Evolutionary conservation across 441 rosid species (phyloP).

Genomic region (Bruguiera hainesii): DNA sequence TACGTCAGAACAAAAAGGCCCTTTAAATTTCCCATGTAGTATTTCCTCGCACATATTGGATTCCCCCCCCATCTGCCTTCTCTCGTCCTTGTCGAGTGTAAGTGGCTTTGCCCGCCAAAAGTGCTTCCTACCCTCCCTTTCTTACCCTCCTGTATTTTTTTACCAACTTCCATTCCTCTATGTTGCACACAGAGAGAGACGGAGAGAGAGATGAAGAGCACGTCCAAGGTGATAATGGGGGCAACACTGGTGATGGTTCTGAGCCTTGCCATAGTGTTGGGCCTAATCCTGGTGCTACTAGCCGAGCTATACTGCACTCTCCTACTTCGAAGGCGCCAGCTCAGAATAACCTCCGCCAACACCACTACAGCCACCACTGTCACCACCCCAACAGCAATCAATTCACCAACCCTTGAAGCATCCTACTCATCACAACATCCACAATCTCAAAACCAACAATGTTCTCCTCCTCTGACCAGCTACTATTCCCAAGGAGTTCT

Average conservation of each 20-base stretch:
- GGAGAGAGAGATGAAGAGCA: constrained; percentile 45
- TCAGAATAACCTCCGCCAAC: not conserved
- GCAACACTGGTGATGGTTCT: constrained; percentile 80
- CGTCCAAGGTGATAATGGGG: constrained; percentile 78
- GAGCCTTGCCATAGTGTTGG: constrained; percentile 65
- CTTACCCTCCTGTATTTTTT: not conserved
- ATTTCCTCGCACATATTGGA: too few relatives aligned
- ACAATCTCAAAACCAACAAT: constrained; percentile 26
- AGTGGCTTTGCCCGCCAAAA: not conserved
- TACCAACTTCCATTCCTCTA: not conserved
- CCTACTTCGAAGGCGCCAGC: constrained; percentile 50
- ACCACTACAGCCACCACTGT: not conserved
- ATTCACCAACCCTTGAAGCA: not conserved
- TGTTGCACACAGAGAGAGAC: too few relatives aligned
- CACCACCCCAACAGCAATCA: not conserved
- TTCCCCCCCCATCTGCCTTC: too few relatives aligned
- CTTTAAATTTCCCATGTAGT: too few relatives aligned
- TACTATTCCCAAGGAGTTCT: constrained; percentile 63
- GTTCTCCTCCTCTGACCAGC: constrained; percentile 38
- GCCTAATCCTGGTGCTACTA: constrained; percentile 61
- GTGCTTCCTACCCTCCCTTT: not conserved
- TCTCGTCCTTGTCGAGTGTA: not conserved
- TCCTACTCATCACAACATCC: constrained; percentile 19
- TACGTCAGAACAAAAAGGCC: too few relatives aligned
- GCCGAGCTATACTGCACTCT: constrained; percentile 89